Conservation (phyloP, 2,329 filamentous ascomycete species). For the Sporothrix euskadiensis region DNA sequence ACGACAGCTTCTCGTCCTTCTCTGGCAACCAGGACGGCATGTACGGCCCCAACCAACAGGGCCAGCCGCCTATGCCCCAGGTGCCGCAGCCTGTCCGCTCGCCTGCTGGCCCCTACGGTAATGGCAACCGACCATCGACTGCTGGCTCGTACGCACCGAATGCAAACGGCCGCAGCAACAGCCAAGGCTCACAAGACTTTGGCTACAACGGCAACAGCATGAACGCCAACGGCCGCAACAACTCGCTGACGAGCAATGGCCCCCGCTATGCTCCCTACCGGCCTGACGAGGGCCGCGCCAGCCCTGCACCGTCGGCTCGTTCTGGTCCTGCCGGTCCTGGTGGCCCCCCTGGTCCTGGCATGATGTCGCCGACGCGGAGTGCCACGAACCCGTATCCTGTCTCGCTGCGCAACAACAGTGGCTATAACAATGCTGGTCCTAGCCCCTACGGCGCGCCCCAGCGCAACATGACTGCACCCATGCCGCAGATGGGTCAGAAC, state of each 20-base stretch:
- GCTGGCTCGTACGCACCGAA: neutral
- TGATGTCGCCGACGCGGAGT: constrained; percentile 35
- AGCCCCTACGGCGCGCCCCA: constrained; percentile 35
- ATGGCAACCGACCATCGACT: neutral
- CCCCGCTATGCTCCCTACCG: constrained; percentile 25
- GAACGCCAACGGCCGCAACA: neutral
- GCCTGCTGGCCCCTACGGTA: constrained; percentile 30
- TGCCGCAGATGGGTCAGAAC: constrained; percentile 31
- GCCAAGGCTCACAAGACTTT: constrained; percentile 14
- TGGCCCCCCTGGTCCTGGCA: constrained; percentile 8
- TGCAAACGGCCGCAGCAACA: neutral
- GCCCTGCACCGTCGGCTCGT: constrained; percentile 39
- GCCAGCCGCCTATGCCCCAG: constrained; percentile 30
- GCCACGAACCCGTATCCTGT: constrained; percentile 35
- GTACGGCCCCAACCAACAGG: constrained; percentile 33
- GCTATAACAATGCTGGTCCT: neutral
- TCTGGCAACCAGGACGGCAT: constrained; percentile 35
- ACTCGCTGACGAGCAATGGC: constrained; percentile 25
- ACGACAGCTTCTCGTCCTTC: constrained; percentile 24
- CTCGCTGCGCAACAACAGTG: constrained; percentile 1
- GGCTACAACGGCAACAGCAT: neutral
- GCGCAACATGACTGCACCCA: constrained; percentile 42
- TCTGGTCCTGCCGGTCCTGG: constrained; percentile 24
- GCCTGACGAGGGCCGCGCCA: constrained; percentile 33
- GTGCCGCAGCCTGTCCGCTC: constrained; percentile 37